These are phyloP conservation scores for Neonectria sp. DNA, from an alignment of 2,329 filamentous ascomycete species.

Conservation along the genomic window DNA sequence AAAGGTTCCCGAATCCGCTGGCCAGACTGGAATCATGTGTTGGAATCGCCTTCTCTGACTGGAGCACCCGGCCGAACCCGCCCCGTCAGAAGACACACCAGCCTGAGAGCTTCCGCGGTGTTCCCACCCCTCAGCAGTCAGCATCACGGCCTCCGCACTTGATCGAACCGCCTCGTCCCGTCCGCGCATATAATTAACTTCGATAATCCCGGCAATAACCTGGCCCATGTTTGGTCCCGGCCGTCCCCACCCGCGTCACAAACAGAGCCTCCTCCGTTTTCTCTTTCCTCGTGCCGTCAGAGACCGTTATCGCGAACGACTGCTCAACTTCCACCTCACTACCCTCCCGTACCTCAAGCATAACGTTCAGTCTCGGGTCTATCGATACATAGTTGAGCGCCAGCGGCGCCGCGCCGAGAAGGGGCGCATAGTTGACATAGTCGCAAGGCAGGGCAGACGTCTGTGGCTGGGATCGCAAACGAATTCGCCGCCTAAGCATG, in stretches of 20 bases:
- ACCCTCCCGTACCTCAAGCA: constrained; percentile 80
- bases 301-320: constrained; percentile 74
- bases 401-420: constrained; percentile 70
- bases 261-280: constrained; percentile 71
- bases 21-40: constrained; percentile 43
- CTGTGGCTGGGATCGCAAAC: constrained; percentile 60
- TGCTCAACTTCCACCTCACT: constrained; percentile 81
- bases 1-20: constrained; percentile 16
- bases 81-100: constrained; percentile 51
- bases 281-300: constrained; percentile 77
- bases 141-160: constrained; percentile 28
- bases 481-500: constrained; percentile 49
- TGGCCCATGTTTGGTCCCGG: constrained; percentile 62
- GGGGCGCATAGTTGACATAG: constrained; percentile 61
- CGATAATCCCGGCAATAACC: constrained; percentile 48
- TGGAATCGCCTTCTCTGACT: constrained; percentile 38
- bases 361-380: constrained; percentile 82
- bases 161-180: constrained; percentile 14
- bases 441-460: constrained; percentile 59
- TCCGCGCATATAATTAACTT: constrained; percentile 25
- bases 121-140: constrained; percentile 14
- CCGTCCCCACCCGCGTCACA: constrained; percentile 58
- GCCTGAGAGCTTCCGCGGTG: constrained; percentile 39
- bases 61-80: constrained; percentile 38
- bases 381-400: constrained; percentile 78